Base-by-base conservation (phyloP, 192 early-diverging fungal species). In the Coemansia furcata region DNA sequence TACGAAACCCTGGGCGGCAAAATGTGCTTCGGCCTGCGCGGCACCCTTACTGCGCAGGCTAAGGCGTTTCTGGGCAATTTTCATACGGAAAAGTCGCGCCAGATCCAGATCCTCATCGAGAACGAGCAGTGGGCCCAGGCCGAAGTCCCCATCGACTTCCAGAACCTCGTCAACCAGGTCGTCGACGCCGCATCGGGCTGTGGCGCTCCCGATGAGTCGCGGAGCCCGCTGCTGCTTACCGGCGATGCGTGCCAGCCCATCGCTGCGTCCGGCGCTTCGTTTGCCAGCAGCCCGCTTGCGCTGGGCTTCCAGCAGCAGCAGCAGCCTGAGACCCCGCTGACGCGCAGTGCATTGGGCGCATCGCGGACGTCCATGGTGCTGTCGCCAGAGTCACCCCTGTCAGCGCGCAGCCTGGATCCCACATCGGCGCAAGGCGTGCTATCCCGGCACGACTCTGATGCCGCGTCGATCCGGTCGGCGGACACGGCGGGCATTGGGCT, bases 51-150 rank as follows among this genome's bases (percentile, higher is more conserved):
- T 1, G 89, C 91, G n/a, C 96, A 98, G 87, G 91, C 94, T 29
- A 97, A 96, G 65, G 86, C 93, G 19, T 98, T 96, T 72, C 60
- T 99, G 19, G 86, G 80, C 50, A 91, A 97, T 75, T 99, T 99
- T 65, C 98, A 99, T 62, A 92, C 93, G 62, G 95, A 97, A 71
- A 93, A 92, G 63, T 84, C 87, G 39, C 95, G 92, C 40, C 95
- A 98, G 74, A 84, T 94, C 21, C 87, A 89, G 12, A 76, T 92
- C 19, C 82, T 97, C 12, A 89, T 99, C 60, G 98, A 98, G 67
- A 97, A 93, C 74, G 98, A 99, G 73, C 94, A 96, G 80, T 99
- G 98, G 98, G 83, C 86, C 26, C 93, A 93, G 69, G 88, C 92
- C 11, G 93, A 93, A 62, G 92, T 99, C n/a, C 95, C 96, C 0